These are phyloP conservation scores for Talaromyces sp. DNA, from an alignment of 2,329 filamentous ascomycete genomes.

Conservation along the genomic window DNA sequence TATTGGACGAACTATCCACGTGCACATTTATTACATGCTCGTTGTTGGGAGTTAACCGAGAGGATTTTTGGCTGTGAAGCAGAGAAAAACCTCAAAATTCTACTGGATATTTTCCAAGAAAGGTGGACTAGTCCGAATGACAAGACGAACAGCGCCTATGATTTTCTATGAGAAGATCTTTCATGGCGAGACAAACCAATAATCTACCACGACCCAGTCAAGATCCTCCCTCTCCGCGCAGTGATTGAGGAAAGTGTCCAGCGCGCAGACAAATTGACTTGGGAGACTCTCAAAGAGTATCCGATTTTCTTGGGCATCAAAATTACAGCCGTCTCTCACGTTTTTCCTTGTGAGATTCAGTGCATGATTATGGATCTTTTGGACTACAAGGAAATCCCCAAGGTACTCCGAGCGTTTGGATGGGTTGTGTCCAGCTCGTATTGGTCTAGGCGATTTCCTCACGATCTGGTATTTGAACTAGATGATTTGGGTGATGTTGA, in stretches of 20 bases:
- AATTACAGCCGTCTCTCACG: constrained; percentile 14
- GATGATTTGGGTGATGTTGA: not conserved
- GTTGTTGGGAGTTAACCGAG: constrained; percentile 3
- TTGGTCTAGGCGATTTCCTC: constrained; percentile 1
- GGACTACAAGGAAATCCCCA: constrained; percentile 3
- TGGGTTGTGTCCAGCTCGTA: constrained; percentile 3
- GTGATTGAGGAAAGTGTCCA: constrained; percentile 6
- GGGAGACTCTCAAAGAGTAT: not conserved
- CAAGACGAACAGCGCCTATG: not conserved
- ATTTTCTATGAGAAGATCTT: constrained; percentile 1
- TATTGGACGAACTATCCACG: not conserved
- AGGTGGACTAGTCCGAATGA: not conserved
- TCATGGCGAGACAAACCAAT: not conserved
- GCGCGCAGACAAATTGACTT: not conserved
- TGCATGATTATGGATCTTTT: constrained; percentile 6
- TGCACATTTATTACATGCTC: not conserved
- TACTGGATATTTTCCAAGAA: not conserved
- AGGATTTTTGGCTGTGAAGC: constrained; percentile 2
- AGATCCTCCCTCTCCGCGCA: constrained; percentile 6
- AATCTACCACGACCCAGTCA: constrained; percentile 1
- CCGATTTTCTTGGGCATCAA: constrained; percentile 6
- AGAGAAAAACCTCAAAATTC: constrained; percentile 1
- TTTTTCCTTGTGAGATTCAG: constrained; percentile 22
- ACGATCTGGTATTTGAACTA: constrained; percentile 3
- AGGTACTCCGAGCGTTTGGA: constrained; percentile 2